These are phyloP conservation scores for Leishmania aethiopica DNA, from an alignment of 208 protist genomes.

Conservation along the genomic window DNA sequence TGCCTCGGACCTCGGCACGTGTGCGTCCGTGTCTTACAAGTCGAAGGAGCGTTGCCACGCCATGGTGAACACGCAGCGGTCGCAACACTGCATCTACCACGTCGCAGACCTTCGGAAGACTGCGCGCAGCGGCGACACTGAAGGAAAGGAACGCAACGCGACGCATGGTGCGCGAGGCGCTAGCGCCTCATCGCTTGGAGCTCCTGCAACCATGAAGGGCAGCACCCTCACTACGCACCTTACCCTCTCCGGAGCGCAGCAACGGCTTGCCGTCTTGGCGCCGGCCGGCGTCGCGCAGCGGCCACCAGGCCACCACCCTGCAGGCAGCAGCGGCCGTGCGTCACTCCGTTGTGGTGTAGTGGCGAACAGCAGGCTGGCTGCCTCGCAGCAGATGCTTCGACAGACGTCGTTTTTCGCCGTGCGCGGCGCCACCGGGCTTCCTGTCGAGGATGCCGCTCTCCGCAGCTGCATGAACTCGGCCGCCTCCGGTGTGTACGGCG, in stretches of 20 bases:
- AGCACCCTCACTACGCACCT: conserved; percentile 13
- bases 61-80: conserved; percentile 53
- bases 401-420: conserved; percentile 61
- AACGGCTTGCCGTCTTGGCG: not conserved
- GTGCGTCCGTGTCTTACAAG: conserved; percentile 38
- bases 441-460: conserved; percentile 36
- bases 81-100: conserved; percentile 59
- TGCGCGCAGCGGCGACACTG: conserved; percentile 27
- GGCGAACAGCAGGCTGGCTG: conserved; percentile 13
- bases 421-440: conserved; percentile 52
- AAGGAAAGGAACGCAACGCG: not conserved
- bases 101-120: conserved; percentile 44
- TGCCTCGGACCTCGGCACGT: conserved; percentile 66
- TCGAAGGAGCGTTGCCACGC: conserved; percentile 55
- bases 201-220: conserved; percentile 3
- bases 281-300: not conserved
- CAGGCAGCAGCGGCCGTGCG: not conserved
- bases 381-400: conserved; percentile 39
- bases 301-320: not conserved
- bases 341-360: not conserved
- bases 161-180: not conserved
- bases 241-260: not conserved
- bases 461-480: conserved; percentile 15
- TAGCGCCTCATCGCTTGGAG: not conserved
- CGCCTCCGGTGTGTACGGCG: conserved; percentile 49